A percentile compares a stretch with the other conserved stretches of the same genome.
Evolutionary conservation across 2,329 filamentous ascomycete genomes (phyloP).

Genomic region (Alternaria longipes): DNA sequence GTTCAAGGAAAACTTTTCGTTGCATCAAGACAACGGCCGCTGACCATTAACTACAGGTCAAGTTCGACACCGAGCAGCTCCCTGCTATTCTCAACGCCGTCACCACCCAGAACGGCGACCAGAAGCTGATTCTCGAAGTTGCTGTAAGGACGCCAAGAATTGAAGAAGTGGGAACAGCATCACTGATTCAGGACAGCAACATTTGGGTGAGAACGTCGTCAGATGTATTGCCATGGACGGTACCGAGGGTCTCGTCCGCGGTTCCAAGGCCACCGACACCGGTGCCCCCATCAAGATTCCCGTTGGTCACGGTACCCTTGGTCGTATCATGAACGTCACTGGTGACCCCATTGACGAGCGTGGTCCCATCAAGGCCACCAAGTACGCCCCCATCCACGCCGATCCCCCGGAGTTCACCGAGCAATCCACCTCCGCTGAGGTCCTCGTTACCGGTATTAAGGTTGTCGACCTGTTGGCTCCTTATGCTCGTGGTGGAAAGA

Average conservation of each 20-base stretch:
- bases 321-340: constrained; percentile 99
- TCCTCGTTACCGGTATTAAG: constrained; percentile 99
- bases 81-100: constrained; percentile 98
- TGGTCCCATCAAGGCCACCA: constrained; percentile 93
- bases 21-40: constrained; percentile 33
- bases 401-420: constrained; percentile 92
- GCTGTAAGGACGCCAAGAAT: constrained; percentile 71
- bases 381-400: constrained; percentile 89
- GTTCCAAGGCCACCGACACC: constrained; percentile 83
- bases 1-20: too few relatives aligned
- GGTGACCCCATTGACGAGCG: constrained; percentile 99
- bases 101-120: constrained; percentile 86
- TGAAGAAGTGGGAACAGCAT: constrained; percentile 28
- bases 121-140: constrained; percentile 97
- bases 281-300: constrained; percentile 95
- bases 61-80: constrained; percentile 94
- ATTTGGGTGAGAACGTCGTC: constrained; percentile 98
- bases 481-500: constrained; percentile 99
- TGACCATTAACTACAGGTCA: constrained; percentile 73
- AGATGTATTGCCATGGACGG: constrained; percentile 99
- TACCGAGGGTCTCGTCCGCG: constrained; percentile 99
- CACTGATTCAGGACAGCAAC: constrained; percentile 74
- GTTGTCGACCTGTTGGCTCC: constrained; percentile 98
- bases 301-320: constrained; percentile 90
- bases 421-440: constrained; percentile 95